phyloP scores from a whole-genome alignment of 2,329 filamentous ascomycete genomes.

The Hymenoscyphus fraxineus region DNA sequence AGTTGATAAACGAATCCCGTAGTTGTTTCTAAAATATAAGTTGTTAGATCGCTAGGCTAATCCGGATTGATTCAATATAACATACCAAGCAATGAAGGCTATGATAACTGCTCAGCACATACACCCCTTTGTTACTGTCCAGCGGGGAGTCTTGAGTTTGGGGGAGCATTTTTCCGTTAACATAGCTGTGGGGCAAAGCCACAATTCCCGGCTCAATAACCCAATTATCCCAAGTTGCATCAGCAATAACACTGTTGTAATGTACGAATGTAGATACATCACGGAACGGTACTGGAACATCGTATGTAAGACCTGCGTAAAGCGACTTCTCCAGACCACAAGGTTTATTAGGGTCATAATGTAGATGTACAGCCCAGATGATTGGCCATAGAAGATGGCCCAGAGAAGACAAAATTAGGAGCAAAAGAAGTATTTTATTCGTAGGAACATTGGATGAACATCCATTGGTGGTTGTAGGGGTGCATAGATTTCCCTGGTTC shows the following conservation, averaged over 20 bases:
- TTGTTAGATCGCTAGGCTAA: too few relatives aligned
- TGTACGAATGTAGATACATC: neutral
- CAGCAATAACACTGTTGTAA: neutral
- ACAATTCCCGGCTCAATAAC: conserved; percentile 6
- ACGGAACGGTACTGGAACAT: conserved; percentile 4
- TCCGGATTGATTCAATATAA: too few relatives aligned
- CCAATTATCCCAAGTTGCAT: conserved; percentile 4
- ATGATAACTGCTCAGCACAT: conserved; percentile 1
- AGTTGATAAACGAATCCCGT: neutral
- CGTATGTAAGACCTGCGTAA: neutral
- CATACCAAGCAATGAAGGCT: conserved; percentile 5
- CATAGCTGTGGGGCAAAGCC: conserved; percentile 2
- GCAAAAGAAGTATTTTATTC: neutral
- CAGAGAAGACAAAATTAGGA: neutral
- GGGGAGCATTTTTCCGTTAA: conserved; percentile 6
- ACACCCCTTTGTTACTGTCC: conserved; percentile 1
- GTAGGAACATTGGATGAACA: neutral
- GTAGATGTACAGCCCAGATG: neutral
- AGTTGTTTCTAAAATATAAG: conserved; percentile 1
- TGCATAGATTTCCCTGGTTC: neutral
- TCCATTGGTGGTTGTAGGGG: neutral
- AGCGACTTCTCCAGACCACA: neutral
- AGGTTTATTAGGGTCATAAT: neutral
- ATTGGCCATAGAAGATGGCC: neutral
- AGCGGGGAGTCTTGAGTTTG: neutral